A percentile compares a stretch with the other conserved stretches of the same genome.
Conservation (phyloP, 495 filamentous ascomycete species). For the Aspergillus cavernicola region DNA sequence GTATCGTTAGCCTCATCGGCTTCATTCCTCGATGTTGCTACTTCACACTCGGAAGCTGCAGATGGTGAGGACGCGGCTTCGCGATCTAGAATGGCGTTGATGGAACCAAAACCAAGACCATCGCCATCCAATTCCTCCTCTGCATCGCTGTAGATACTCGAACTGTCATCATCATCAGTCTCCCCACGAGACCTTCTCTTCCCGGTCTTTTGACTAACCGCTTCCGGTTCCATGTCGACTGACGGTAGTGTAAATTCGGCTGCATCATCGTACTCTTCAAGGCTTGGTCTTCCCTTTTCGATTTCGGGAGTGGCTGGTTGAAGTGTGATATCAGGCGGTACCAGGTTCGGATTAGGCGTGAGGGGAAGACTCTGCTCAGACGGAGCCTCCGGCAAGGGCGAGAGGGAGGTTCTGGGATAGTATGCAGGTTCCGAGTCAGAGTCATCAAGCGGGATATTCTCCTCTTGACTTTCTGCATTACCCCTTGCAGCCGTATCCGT, state of each 20-base stretch:
- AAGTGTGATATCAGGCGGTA: constrained; percentile 45
- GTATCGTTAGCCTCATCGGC: neutral
- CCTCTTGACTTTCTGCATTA: neutral
- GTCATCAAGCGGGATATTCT: neutral
- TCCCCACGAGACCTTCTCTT: constrained; percentile 5
- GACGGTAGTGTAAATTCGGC: constrained; percentile 34
- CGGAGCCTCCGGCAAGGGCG: neutral
- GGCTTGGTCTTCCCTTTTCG: constrained; percentile 33
- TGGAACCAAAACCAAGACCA: constrained; percentile 77
- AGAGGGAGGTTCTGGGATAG: neutral
- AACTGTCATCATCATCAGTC: constrained; percentile 48
- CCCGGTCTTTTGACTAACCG: constrained; percentile 2
- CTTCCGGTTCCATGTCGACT: constrained; percentile 19
- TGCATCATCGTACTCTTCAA: constrained; percentile 33
- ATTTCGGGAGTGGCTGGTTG: constrained; percentile 44
- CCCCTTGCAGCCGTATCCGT: neutral
- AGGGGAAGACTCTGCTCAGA: neutral
- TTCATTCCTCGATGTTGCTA: neutral
- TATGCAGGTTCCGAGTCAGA: neutral
- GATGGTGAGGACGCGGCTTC: constrained; percentile 15
- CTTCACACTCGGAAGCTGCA: neutral
- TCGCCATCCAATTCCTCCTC: constrained; percentile 74
- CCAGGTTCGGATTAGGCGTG: constrained; percentile 11
- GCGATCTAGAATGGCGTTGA: constrained; percentile 78
- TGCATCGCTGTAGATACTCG: constrained; percentile 85